These are phyloP conservation scores for Nicotiana undulata DNA, from an alignment of 257 asterid species.

Conservation along the genomic window DNA sequence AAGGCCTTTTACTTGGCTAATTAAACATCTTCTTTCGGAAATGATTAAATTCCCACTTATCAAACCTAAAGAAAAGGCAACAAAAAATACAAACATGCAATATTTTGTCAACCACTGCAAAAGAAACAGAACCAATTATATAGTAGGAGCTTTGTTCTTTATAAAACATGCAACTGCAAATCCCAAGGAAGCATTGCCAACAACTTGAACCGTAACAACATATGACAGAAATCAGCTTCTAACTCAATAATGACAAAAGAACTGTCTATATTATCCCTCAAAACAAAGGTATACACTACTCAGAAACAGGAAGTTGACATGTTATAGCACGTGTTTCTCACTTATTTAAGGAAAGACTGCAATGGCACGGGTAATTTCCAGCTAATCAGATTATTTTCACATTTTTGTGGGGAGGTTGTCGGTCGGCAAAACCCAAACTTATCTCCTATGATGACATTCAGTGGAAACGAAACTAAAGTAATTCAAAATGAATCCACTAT, in stretches of 20 bases:
- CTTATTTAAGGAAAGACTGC: neutral
- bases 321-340: neutral
- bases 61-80: neutral
- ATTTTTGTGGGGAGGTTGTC: neutral
- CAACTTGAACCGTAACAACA: neutral
- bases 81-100: neutral
- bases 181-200: neutral
- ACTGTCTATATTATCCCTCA: neutral
- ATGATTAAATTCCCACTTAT: neutral
- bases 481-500: neutral
- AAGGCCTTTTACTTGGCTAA: neutral
- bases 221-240: no score
- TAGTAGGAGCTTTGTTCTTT: neutral
- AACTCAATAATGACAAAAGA: neutral
- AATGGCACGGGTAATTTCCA: neutral
- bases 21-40: neutral
- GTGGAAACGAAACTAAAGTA: neutral
- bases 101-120: neutral
- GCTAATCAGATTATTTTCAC: neutral
- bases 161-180: neutral
- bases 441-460: neutral
- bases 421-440: neutral
- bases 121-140: neutral
- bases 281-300: neutral
- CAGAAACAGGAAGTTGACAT: neutral